Conservation (phyloP, 2,329 filamentous ascomycete species). For the Sodiomyces alkalinus region DNA sequence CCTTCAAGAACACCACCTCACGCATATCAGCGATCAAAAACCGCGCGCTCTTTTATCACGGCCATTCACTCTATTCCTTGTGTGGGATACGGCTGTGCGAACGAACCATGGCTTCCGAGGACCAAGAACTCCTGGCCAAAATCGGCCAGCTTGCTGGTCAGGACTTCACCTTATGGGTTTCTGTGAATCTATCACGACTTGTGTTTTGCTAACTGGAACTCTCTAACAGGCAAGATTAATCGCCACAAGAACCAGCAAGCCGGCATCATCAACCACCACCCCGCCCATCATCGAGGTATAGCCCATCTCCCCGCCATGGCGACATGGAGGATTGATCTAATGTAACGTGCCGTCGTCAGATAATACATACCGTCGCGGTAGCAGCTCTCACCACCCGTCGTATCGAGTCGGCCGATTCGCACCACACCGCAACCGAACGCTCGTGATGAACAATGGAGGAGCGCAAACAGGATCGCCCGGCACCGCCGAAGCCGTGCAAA, state of each 20-base stretch:
- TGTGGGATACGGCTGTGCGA: too few relatives aligned
- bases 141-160: constrained; percentile 37
- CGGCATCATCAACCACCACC: constrained; percentile 15
- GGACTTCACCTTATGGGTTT: constrained; percentile 6
- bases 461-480: too few relatives aligned
- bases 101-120: constrained; percentile 32
- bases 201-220: constrained; percentile 3
- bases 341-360: constrained; percentile 10
- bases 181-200: constrained; percentile 1
- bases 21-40: too few relatives aligned
- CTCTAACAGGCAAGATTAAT: constrained; percentile 62
- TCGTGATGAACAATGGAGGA: constrained; percentile 61
- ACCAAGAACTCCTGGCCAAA: constrained; percentile 35
- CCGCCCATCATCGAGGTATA: constrained; percentile 21
- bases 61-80: too few relatives aligned
- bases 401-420: constrained; percentile 11
- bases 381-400: constrained; percentile 8
- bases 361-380: constrained; percentile 16
- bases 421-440: constrained; percentile 33
- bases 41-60: too few relatives aligned
- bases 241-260: constrained; percentile 54
- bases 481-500: too few relatives aligned
- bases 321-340: too few relatives aligned
- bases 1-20: too few relatives aligned
- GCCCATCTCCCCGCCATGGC: constrained; percentile 7